phyloP scores from a whole-genome alignment of 1,284 basidiomycete genomes.

The Cutaneotrichosporon sp. region DNA sequence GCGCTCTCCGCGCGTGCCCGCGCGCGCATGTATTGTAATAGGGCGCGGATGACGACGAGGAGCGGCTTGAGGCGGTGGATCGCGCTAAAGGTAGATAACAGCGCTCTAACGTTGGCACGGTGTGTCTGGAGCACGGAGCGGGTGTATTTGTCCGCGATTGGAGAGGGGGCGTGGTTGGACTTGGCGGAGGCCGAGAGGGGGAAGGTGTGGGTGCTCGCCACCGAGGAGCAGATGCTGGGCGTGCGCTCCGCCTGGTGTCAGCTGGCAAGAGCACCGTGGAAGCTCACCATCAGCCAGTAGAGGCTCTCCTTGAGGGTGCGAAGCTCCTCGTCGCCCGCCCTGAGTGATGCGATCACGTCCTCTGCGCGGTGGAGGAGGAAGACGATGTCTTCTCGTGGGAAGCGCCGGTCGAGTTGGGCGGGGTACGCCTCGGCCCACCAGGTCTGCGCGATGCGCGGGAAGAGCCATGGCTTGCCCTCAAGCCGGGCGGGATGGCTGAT shows the following conservation, averaged over 20 bases:
- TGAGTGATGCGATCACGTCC: not conserved
- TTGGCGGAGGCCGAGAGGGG: not conserved
- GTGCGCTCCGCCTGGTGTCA: not conserved
- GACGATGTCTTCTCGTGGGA: not conserved
- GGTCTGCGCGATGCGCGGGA: not conserved
- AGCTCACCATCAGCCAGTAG: not conserved
- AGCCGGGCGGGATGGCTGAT: not conserved
- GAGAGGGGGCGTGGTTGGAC: not conserved
- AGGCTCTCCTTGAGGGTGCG: not conserved
- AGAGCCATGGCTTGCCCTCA: not conserved
- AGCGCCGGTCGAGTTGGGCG: not conserved
- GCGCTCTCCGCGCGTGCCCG: not conserved
- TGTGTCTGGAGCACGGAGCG: not conserved
- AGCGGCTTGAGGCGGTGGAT: conserved; percentile 2
- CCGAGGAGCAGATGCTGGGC: not conserved
- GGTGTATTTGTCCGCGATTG: not conserved
- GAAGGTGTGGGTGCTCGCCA: not conserved
- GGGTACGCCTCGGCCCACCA: conserved; percentile 3
- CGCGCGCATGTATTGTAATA: not conserved
- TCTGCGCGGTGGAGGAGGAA: conserved; percentile 5
- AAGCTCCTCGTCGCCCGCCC: not conserved
- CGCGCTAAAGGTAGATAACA: not conserved
- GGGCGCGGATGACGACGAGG: not conserved
- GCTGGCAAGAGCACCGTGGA: not conserved
- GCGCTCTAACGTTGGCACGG: not conserved